Percentiles rank a stretch among this genome's conserved stretches.
These are phyloP conservation scores for Kondoa malvinella DNA, from an alignment of 768 basidiomycete species.

Conservation along the genomic window DNA sequence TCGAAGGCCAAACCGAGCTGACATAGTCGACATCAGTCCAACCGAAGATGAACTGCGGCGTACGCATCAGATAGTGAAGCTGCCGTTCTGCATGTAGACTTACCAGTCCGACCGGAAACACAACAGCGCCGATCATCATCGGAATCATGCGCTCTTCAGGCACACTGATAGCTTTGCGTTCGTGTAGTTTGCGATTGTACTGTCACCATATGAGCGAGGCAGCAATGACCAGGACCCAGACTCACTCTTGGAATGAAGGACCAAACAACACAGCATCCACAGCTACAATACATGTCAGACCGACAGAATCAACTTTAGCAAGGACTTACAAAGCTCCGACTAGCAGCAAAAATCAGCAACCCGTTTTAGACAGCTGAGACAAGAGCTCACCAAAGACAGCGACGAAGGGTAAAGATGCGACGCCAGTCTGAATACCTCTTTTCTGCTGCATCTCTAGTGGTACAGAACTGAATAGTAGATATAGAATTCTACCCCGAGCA, in stretches of 20 bases:
- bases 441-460: neutral
- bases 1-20: neutral
- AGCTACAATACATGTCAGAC: neutral
- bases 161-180: neutral
- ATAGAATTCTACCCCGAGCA: too few species aligned
- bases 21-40: neutral
- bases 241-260: neutral
- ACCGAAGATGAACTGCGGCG: neutral
- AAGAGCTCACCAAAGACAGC: neutral
- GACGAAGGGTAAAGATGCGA: neutral
- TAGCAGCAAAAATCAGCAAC: neutral
- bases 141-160: neutral
- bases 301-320: neutral
- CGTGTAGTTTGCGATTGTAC: neutral
- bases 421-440: neutral
- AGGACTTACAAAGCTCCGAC: neutral
- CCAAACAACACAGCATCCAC: neutral
- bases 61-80: too few species aligned
- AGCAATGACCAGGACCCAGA: neutral
- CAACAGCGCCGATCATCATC: neutral
- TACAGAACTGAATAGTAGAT: neutral
- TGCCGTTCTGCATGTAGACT: too few species aligned
- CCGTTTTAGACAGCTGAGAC: neutral
- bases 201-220: neutral
- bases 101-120: neutral